Evolutionary conservation across 2,329 filamentous ascomycete genomes (phyloP).

Genomic region (Fusarium xylarioides): DNA sequence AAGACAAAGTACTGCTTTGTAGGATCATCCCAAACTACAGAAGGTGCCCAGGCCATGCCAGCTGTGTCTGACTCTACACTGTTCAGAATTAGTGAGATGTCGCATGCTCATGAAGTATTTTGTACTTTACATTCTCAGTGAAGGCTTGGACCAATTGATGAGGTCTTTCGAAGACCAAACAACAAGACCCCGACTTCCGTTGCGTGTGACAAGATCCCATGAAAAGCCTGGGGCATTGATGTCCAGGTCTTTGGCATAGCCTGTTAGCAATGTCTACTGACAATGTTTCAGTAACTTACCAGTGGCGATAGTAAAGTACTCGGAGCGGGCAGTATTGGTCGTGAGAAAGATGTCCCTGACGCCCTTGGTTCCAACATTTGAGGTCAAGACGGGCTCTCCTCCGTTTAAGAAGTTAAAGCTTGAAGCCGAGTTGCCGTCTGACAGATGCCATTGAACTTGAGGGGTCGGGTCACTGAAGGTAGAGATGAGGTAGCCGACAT

Average conservation of each 20-base stretch:
- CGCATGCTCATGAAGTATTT: fast-evolving
- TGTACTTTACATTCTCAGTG: constrained; percentile 12
- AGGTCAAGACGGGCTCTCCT: constrained; percentile 45
- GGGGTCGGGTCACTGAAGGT: constrained; percentile 48
- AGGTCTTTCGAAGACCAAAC: constrained; percentile 50
- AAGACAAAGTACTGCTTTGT: constrained; percentile 56
- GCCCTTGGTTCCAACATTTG: constrained; percentile 48
- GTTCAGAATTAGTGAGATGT: background rate
- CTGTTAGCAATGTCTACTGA: background rate
- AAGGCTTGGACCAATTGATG: constrained; percentile 47
- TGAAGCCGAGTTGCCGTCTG: constrained; percentile 44
- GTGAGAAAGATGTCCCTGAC: constrained; percentile 49
- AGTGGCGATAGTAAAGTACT: constrained; percentile 49
- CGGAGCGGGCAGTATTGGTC: constrained; percentile 46
- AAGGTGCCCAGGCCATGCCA: constrained; percentile 52
- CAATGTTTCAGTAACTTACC: constrained; percentile 29
- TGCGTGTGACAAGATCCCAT: constrained; percentile 49
- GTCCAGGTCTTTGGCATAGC: constrained; percentile 45
- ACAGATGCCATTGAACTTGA: constrained; percentile 47
- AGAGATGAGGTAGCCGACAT: constrained; percentile 49
- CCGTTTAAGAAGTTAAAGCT: constrained; percentile 47
- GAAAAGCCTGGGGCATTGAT: constrained; percentile 48
- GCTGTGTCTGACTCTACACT: constrained; percentile 48
- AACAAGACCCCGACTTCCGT: constrained; percentile 49
- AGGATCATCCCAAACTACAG: constrained; percentile 48